Conservation (phyloP, 2,329 filamentous ascomycete genomes). For the Chaetomiaceae sp. region DNA sequence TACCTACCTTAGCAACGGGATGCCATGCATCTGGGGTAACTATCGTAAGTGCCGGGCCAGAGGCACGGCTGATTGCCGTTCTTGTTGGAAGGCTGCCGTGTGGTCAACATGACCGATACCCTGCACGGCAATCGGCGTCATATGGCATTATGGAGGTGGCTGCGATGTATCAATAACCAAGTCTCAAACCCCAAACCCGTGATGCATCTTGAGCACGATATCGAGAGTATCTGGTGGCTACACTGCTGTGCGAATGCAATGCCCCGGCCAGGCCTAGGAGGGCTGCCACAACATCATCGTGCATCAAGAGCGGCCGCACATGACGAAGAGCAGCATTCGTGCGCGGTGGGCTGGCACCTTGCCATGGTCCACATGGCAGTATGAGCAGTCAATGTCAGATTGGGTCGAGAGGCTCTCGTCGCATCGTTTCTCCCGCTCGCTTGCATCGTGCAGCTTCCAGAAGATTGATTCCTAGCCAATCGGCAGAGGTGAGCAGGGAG, state of each 20-base stretch:
- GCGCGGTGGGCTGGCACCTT: too few species aligned
- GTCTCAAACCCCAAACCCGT: not conserved
- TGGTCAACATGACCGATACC: not conserved
- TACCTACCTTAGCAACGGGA: not conserved
- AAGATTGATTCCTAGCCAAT: constrained; percentile 2
- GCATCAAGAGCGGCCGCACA: too few species aligned
- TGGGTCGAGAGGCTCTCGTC: not conserved
- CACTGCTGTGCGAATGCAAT: not conserved
- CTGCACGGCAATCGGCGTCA: constrained; percentile 2
- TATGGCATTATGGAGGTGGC: constrained; percentile 9
- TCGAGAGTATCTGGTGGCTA: not conserved
- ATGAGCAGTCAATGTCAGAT: not conserved
- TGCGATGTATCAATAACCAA: not conserved
- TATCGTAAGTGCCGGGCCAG: not conserved
- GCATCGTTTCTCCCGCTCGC: not conserved
- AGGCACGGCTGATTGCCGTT: not conserved
- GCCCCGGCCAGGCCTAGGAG: not conserved
- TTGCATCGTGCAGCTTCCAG: not conserved
- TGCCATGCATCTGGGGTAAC: not conserved
- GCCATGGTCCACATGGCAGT: not conserved
- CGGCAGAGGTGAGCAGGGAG: not conserved
- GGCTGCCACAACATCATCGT: not conserved
- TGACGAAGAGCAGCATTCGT: too few species aligned
- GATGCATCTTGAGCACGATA: not conserved
- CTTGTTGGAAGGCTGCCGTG: not conserved